A percentile compares a stretch with the other conserved stretches of the same genome.
Conservation (phyloP, 2,329 filamentous ascomycete genomes). For the Claviceps humidiphila region DNA sequence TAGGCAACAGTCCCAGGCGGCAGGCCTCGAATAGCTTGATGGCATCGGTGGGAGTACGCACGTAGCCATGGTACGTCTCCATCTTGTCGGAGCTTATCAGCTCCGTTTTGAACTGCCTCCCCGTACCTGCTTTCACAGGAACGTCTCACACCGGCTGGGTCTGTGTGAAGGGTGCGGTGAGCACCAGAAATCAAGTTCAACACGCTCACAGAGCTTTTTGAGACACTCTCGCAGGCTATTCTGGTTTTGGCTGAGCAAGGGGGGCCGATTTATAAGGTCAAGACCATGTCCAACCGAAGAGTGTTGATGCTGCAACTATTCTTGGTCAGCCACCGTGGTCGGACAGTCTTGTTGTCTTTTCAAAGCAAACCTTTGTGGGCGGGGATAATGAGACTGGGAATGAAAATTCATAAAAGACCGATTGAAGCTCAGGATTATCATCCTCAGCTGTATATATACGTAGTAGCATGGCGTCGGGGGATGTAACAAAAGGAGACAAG, state of each 20-base stretch:
- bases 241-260: not conserved
- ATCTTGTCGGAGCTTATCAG: constrained; percentile 36
- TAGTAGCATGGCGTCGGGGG: not conserved
- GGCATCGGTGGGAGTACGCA: constrained; percentile 90
- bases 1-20: constrained; percentile 72
- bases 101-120: constrained; percentile 10
- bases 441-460: too few species aligned
- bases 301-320: not conserved
- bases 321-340: not conserved
- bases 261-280: not conserved
- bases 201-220: not conserved
- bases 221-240: not conserved
- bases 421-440: too few species aligned
- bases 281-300: not conserved
- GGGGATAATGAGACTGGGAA: too few species aligned
- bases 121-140: constrained; percentile 10
- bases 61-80: constrained; percentile 94
- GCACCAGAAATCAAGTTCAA: not conserved
- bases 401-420: too few species aligned
- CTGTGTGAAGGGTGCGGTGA: not conserved
- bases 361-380: not conserved
- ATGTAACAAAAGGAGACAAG: not conserved
- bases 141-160: constrained; percentile 1
- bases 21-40: constrained; percentile 99
- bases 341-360: not conserved